Evolutionary conservation across 2,329 filamentous ascomycete genomes (phyloP).

Genomic region (Ceratocystis huliohia): DNA sequence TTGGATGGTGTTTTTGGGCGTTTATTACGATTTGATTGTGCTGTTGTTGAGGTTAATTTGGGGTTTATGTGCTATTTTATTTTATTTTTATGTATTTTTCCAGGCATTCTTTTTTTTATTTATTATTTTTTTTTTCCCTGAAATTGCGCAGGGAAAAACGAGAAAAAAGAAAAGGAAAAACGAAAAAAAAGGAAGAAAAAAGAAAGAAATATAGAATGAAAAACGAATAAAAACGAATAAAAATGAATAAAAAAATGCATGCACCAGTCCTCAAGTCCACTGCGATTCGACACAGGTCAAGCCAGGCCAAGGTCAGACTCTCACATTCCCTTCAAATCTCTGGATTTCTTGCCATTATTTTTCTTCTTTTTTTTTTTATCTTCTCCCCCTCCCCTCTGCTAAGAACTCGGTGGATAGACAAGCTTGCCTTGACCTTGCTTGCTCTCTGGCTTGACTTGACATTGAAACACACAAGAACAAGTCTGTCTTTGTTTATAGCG

Average conservation of each 20-base stretch:
- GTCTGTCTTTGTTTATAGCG: neutral
- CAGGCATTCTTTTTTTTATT: neutral
- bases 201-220: neutral
- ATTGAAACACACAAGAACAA: constrained; percentile 2
- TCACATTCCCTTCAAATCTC: neutral
- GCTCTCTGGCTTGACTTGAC: neutral
- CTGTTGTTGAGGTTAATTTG: neutral
- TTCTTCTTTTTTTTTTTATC: neutral
- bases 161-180: neutral
- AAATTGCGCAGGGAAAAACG: neutral
- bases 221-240: too few species aligned
- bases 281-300: neutral
- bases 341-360: neutral
- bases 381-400: neutral
- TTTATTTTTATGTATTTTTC: neutral
- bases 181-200: neutral
- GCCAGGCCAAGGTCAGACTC: neutral
- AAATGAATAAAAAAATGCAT: too few species aligned
- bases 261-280: too few species aligned
- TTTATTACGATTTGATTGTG: neutral
- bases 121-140: neutral
- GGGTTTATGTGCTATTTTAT: neutral
- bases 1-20: too few species aligned
- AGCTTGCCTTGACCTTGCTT: neutral
- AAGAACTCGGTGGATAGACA: neutral